These are phyloP conservation scores for Cladophialophora psammophila DNA, from an alignment of 2,329 filamentous ascomycete species.

Conservation along the genomic window DNA sequence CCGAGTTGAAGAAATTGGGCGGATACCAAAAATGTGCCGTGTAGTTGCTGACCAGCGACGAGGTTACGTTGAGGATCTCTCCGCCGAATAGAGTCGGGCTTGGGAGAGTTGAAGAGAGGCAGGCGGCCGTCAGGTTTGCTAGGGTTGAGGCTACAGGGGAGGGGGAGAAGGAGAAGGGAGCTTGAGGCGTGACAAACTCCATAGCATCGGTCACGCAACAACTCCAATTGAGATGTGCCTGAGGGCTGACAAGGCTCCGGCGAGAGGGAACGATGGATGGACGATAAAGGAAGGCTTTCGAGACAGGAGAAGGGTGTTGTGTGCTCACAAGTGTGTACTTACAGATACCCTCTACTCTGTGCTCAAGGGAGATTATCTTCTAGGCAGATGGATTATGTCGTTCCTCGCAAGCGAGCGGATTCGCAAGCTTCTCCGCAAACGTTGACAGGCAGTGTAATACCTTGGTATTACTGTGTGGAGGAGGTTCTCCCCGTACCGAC, in stretches of 20 bases:
- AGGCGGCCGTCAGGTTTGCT: conserved; percentile 18
- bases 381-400: not conserved
- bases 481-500: too few species aligned
- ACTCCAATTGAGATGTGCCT: not conserved
- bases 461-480: too few species aligned
- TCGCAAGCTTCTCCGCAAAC: not conserved
- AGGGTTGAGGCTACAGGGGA: not conserved
- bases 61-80: conserved; percentile 37
- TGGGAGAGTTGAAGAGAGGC: conserved; percentile 26
- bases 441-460: not conserved
- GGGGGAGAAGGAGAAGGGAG: conserved; percentile 6
- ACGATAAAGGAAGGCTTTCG: not conserved
- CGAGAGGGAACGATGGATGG: not conserved
- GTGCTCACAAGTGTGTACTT: not conserved
- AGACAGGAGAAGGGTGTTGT: not conserved
- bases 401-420: not conserved
- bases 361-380: not conserved
- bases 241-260: not conserved
- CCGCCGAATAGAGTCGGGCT: conserved; percentile 33
- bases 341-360: too few species aligned
- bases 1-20: conserved; percentile 17
- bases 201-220: not conserved
- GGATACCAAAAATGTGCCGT: conserved; percentile 11
- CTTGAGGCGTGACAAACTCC: conserved; percentile 2
- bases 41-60: conserved; percentile 34